Conservation (phyloP, 1,139 yeast species). For the Saccharomyces pastorianus region DNA sequence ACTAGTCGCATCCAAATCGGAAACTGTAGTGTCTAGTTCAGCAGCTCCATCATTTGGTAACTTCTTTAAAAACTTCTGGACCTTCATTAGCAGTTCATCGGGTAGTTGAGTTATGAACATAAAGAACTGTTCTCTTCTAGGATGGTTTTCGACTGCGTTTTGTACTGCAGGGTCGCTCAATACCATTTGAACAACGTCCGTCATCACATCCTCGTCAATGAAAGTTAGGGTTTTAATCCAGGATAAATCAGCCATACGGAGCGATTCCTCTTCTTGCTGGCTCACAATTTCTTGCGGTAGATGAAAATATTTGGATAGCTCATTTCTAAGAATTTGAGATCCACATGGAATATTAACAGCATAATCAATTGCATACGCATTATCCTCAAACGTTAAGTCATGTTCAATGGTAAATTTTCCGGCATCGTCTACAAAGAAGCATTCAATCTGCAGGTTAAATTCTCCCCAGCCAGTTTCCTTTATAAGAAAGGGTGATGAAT, state of each 20-base stretch:
- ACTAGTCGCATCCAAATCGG: neutral
- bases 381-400: slow-evolving; percentile 71
- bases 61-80: neutral
- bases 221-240: neutral
- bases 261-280: neutral
- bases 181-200: slow-evolving; percentile 27
- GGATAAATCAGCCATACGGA: neutral
- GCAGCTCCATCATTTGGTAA: neutral
- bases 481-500: slow-evolving; percentile 74
- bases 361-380: slow-evolving; percentile 69
- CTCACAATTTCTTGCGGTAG: slow-evolving; percentile 39
- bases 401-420: slow-evolving; percentile 78
- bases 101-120: slow-evolving; percentile 3
- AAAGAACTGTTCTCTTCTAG: neutral
- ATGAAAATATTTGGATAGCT: slow-evolving; percentile 65
- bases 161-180: slow-evolving; percentile 2
- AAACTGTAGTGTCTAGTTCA: neutral
- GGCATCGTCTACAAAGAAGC: slow-evolving; percentile 65
- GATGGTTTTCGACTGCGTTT: slow-evolving; percentile 1
- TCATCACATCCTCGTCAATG: slow-evolving; percentile 1
- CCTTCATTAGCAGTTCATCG: neutral
- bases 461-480: slow-evolving; percentile 99
- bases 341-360: slow-evolving; percentile 61
- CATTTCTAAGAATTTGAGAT: slow-evolving; percentile 54
- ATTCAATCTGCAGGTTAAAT: slow-evolving; percentile 72